Evolutionary conservation across 768 basidiomycete genomes (phyloP), one percentile per base, ranked within the genome.

Genomic region (Pisolithus albus): DNA sequence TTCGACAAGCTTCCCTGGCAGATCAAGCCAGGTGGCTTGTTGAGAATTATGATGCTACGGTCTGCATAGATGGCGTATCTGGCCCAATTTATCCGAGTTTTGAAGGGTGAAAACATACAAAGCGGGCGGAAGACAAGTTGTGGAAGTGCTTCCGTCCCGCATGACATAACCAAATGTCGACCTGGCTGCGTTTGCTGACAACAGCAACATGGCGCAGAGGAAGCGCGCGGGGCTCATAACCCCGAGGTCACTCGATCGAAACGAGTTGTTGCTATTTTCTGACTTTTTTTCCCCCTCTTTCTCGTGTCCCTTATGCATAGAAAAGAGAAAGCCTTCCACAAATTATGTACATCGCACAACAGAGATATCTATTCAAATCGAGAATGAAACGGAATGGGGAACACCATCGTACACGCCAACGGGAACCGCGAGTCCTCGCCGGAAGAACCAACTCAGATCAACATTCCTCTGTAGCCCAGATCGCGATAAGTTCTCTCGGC

Each of bases 11-110:
- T 18, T 46, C 62, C 60, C 64, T 84, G 83, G 51, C 79, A 82
- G 11, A 80, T 61, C 39, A 85, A 68, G 19, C 73, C 76, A 4
- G 79, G 72, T 3, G 83, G 82, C 60, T 86, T 86, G 59, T 83
- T 81, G 39, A 83, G 56, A 7, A 83, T 71, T 16, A 83, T 64
- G n/a, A 78, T 51, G 18, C 72, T 69, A 39, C 73, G 71, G 64
- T 85, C 83, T 51, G 75, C 69, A 60, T 82, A 86, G 7, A 83
- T 52, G 16, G 66, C 68, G 28, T 59, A 37, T 58, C 64, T 66
- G 40, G 68, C 59, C 66, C 66, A 70, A 50, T 63, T 59, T 64
- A 59, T 36, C 56, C 47, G 11, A 38, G 50, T 45, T 46, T 41
- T 53, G 18, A 50, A 44, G 30, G 32, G 3, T 34, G 10, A 26